Conservation (phyloP, 176 grass and related monocot species). For the Hsuehochloa calcarea region DNA sequence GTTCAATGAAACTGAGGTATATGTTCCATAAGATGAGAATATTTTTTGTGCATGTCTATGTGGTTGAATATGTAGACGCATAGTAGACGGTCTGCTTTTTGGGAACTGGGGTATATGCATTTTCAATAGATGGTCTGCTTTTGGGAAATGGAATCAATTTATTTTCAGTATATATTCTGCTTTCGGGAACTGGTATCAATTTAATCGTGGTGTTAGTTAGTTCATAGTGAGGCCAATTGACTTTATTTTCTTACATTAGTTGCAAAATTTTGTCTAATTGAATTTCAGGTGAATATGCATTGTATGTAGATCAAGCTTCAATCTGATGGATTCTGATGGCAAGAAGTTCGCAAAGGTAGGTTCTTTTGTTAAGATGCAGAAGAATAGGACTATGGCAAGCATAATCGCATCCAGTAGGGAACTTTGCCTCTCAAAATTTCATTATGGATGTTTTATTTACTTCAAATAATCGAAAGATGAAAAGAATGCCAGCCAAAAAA, state of each 20-base stretch:
- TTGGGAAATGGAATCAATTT: not conserved
- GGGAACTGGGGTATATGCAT: not conserved
- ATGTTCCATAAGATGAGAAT: not conserved
- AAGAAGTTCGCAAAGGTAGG: slow-evolving; percentile 62
- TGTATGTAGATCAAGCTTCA: slow-evolving; percentile 26
- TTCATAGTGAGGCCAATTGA: not conserved
- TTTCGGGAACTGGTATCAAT: not conserved
- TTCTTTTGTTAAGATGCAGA: not conserved
- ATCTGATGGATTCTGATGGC: slow-evolving; percentile 57
- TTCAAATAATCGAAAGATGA: not conserved
- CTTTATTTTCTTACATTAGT: not conserved
- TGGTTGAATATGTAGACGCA: not conserved
- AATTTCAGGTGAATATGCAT: slow-evolving; percentile 49
- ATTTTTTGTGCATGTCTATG: not conserved
- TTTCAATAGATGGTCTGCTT: slow-evolving; percentile 6
- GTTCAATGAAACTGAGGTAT: not conserved
- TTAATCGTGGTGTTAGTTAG: not conserved
- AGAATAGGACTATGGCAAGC: not conserved
- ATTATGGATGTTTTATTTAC: not conserved
- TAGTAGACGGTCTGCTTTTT: not conserved
- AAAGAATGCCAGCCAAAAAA: not conserved
- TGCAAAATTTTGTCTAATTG: not conserved
- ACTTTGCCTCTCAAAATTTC: not conserved
- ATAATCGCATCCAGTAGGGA: not conserved
- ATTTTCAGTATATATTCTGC: not conserved